Percentiles rank a stretch among this genome's conserved stretches.
Conservation (phyloP, 2,329 filamentous ascomycete genomes). For the Hortaea sp. region DNA sequence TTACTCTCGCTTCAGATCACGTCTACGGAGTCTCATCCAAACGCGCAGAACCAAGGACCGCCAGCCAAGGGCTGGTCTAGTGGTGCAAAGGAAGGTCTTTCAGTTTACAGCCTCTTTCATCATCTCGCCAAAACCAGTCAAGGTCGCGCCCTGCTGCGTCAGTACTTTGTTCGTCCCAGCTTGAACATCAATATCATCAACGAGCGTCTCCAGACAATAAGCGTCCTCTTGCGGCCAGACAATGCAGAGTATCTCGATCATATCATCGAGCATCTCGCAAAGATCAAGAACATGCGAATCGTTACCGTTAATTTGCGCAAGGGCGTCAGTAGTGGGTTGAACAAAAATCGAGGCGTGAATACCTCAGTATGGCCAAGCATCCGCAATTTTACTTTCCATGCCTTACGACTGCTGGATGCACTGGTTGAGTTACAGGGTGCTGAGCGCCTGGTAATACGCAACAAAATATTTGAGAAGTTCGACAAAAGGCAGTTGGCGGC, state of each 20-base stretch:
- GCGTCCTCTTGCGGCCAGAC: constrained; percentile 54
- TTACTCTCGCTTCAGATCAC: constrained; percentile 76
- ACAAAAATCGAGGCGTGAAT: constrained; percentile 52
- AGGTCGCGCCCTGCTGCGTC: constrained; percentile 63
- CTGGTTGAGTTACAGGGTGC: constrained; percentile 48
- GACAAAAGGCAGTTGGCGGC: constrained; percentile 49
- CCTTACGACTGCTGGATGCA: constrained; percentile 58
- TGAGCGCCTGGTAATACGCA: constrained; percentile 42
- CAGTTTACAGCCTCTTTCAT: constrained; percentile 73
- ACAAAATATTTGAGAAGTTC: constrained; percentile 51
- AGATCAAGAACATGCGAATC: constrained; percentile 65
- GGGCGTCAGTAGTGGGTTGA: constrained; percentile 53
- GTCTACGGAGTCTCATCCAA: constrained; percentile 71
- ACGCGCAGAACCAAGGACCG: constrained; percentile 64
- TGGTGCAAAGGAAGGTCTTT: constrained; percentile 69
- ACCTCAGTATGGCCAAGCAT: constrained; percentile 56
- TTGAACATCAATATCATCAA: constrained; percentile 57
- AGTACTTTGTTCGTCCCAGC: constrained; percentile 71
- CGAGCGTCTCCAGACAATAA: constrained; percentile 61
- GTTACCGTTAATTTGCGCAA: constrained; percentile 63
- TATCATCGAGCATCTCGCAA: constrained; percentile 53
- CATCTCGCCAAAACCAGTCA: constrained; percentile 67
- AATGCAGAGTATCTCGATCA: constrained; percentile 50
- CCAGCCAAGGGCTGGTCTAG: constrained; percentile 42
- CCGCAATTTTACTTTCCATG: constrained; percentile 59